phyloP scores from a whole-genome alignment of 106 monocot species.

The Platanthera zijinensis region DNA sequence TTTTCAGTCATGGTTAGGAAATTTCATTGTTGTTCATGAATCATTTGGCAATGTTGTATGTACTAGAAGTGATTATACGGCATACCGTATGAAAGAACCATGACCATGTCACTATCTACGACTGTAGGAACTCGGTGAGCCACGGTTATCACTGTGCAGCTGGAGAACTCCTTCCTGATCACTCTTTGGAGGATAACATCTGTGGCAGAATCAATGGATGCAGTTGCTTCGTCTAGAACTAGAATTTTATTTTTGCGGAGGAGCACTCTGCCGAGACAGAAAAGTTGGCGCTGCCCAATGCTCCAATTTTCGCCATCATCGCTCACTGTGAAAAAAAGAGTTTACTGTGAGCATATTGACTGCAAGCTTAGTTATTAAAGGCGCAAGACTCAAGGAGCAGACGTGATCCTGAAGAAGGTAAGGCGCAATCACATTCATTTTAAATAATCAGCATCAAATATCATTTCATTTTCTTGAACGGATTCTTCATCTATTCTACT shows the following conservation, averaged over 20 bases:
- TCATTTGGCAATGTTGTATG: neutral
- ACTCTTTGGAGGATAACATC: conserved; percentile 46
- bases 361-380: no score
- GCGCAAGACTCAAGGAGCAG: no score
- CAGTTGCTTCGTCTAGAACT: conserved; percentile 71
- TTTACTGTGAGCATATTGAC: neutral
- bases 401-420: no score
- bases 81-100: conserved; percentile 65
- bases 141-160: conserved; percentile 58
- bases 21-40: neutral
- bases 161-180: conserved; percentile 49
- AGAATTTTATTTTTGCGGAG: conserved; percentile 50
- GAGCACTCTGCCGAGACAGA: conserved; percentile 59
- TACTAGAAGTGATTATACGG: neutral
- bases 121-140: conserved; percentile 77
- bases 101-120: conserved; percentile 57
- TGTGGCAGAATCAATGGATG: conserved; percentile 66
- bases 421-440: no score
- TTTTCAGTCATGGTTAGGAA: neutral
- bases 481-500: no score
- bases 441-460: no score
- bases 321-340: conserved; percentile 23
- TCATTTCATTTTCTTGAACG: no score
- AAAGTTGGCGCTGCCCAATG: conserved; percentile 58
- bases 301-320: conserved; percentile 77